A percentile compares a stretch with the other conserved stretches of the same genome.
Conservation (phyloP, 192 early-diverging fungal genomes). For the Nowakowskiella sp. region DNA sequence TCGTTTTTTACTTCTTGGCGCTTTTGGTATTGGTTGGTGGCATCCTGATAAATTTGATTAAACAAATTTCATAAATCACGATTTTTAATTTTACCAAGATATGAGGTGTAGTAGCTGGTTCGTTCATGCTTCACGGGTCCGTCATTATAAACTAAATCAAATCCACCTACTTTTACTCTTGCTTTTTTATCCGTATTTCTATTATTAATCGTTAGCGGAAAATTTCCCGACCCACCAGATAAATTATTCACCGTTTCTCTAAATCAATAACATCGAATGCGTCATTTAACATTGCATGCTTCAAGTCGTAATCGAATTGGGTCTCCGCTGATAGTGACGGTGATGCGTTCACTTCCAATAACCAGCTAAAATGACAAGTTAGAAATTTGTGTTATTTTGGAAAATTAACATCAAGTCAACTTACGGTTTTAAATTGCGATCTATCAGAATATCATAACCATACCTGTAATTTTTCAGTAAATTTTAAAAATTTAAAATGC, state of each 20-base stretch:
- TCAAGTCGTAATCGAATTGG: conserved; percentile 57
- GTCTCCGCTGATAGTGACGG: conserved; percentile 53
- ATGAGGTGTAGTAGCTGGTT: conserved; percentile 38
- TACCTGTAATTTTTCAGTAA: conserved; percentile 20
- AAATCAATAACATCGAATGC: conserved; percentile 54
- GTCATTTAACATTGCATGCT: conserved; percentile 51
- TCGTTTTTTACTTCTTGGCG: conserved; percentile 40
- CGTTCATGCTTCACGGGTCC: conserved; percentile 53
- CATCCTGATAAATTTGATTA: conserved; percentile 25
- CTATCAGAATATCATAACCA: conserved; percentile 57
- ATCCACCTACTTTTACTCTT: conserved; percentile 43
- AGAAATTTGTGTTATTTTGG: background rate
- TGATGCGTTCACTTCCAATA: conserved; percentile 55
- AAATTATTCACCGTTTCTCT: conserved; percentile 29
- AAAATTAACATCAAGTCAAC: conserved; percentile 1
- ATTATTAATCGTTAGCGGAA: conserved; percentile 4
- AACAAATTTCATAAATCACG: background rate
- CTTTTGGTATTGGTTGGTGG: conserved; percentile 41
- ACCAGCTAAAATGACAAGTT: conserved; percentile 36
- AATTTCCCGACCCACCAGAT: background rate
- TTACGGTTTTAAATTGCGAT: conserved; percentile 47
- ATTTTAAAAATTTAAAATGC: background rate
- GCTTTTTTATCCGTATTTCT: conserved; percentile 23
- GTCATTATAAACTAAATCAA: conserved; percentile 60
- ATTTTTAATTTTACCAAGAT: conserved; percentile 25